A percentile compares a stretch with the other conserved stretches of the same genome.
phyloP scores from a whole-genome alignment of 768 basidiomycete genomes.

The Tubosaeta sp. region DNA sequence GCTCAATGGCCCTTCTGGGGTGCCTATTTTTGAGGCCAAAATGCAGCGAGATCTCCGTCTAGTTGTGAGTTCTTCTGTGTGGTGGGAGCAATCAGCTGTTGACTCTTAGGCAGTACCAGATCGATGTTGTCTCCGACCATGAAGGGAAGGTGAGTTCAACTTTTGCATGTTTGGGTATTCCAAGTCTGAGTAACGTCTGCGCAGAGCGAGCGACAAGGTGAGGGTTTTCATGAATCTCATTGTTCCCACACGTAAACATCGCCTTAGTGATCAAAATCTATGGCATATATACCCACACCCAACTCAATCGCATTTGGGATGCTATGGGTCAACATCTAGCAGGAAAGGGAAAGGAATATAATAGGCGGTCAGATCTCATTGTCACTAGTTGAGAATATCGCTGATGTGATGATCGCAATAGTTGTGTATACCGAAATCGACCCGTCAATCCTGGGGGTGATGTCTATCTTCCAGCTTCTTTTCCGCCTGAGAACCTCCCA shows the following conservation, averaged over 20 bases:
- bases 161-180: neutral
- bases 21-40: constrained; percentile 68
- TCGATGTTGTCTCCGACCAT: constrained; percentile 43
- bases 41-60: constrained; percentile 51
- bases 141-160: constrained; percentile 25
- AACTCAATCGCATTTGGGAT: constrained; percentile 48
- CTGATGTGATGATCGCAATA: constrained; percentile 15
- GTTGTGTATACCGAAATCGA: constrained; percentile 43
- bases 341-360: constrained; percentile 50
- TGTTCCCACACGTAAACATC: neutral
- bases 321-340: constrained; percentile 39
- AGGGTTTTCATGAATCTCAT: neutral
- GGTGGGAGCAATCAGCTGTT: neutral
- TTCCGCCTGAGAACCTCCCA: constrained; percentile 36
- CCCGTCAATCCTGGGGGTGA: constrained; percentile 35
- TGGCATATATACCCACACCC: constrained; percentile 47
- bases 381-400: neutral
- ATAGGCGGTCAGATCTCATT: constrained; percentile 37
- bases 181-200: no score
- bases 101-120: constrained; percentile 38
- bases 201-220: constrained; percentile 35
- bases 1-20: constrained; percentile 41
- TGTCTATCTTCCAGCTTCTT: constrained; percentile 50
- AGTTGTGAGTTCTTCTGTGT: constrained; percentile 35
- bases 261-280: constrained; percentile 45